A percentile compares a stretch with the other conserved stretches of the same genome.
phyloP scores from a whole-genome alignment of 768 basidiomycete species.

The Fibroporia radiculosa region DNA sequence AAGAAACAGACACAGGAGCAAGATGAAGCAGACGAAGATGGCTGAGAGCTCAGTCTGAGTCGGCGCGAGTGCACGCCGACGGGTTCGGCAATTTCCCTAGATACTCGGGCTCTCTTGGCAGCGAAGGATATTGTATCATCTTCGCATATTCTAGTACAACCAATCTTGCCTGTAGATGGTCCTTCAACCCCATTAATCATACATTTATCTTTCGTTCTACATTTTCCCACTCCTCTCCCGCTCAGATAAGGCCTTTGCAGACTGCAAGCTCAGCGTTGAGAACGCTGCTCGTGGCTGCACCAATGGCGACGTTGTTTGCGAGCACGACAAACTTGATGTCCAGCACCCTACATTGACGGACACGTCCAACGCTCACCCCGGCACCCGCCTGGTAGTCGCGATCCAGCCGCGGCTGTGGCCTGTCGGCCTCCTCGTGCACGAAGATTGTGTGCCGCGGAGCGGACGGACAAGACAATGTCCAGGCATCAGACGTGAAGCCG shows the following conservation, averaged over 20 bases:
- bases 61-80: too few species aligned
- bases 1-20: too few species aligned
- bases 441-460: slow-evolving; percentile 79
- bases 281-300: slow-evolving; percentile 93
- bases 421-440: slow-evolving; percentile 88
- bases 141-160: too few species aligned
- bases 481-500: slow-evolving; percentile 70
- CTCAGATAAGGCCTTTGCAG: slow-evolving; percentile 48
- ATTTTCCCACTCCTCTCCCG: background rate
- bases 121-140: too few species aligned
- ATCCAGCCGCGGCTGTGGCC: slow-evolving; percentile 93
- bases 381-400: slow-evolving; percentile 86
- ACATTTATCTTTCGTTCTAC: slow-evolving; percentile 4
- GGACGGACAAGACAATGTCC: slow-evolving; percentile 69
- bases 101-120: too few species aligned
- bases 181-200: slow-evolving; percentile 1
- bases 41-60: too few species aligned
- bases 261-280: slow-evolving; percentile 98
- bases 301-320: slow-evolving; percentile 89
- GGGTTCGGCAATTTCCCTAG: too few species aligned
- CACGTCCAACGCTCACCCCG: slow-evolving; percentile 83
- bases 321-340: slow-evolving; percentile 95
- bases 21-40: too few species aligned
- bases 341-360: slow-evolving; percentile 84
- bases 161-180: background rate